Evolutionary conservation across 192 early-diverging fungal genomes (phyloP).

Genomic region (Coemansia furcata): DNA sequence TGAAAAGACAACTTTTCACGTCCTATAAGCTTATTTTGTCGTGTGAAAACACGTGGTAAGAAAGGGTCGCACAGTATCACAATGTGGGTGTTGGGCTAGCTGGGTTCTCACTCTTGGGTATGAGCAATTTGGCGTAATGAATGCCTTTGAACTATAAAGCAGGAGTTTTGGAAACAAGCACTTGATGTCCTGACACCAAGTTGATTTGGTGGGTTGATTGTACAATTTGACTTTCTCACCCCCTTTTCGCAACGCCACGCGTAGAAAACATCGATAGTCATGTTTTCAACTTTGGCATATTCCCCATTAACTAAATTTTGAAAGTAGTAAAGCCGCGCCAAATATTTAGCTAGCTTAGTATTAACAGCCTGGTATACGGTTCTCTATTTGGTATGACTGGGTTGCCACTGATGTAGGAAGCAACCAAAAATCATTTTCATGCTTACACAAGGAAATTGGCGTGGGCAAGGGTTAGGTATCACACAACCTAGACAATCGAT

Average conservation of each 20-base stretch:
- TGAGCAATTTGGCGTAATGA: too few relatives aligned
- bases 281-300: neutral
- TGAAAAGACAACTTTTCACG: too few relatives aligned
- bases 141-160: too few relatives aligned
- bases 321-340: neutral
- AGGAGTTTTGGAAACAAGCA: too few relatives aligned
- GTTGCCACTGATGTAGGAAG: neutral
- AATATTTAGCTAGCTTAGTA: neutral
- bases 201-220: neutral
- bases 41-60: too few relatives aligned
- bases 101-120: too few relatives aligned
- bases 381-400: neutral
- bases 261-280: neutral
- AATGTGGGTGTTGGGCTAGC: too few relatives aligned
- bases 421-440: neutral
- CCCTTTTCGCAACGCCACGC: neutral
- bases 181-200: neutral
- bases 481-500: neutral
- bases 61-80: too few relatives aligned
- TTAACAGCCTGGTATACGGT: neutral
- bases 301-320: neutral
- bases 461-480: neutral
- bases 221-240: neutral
- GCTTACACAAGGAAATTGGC: neutral
- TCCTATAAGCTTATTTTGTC: too few relatives aligned